Evolutionary conservation across 805 yeast genomes (phyloP), one percentile per base, ranked within the genome.

Genomic region (Wickerhamiella occidentalis): DNA sequence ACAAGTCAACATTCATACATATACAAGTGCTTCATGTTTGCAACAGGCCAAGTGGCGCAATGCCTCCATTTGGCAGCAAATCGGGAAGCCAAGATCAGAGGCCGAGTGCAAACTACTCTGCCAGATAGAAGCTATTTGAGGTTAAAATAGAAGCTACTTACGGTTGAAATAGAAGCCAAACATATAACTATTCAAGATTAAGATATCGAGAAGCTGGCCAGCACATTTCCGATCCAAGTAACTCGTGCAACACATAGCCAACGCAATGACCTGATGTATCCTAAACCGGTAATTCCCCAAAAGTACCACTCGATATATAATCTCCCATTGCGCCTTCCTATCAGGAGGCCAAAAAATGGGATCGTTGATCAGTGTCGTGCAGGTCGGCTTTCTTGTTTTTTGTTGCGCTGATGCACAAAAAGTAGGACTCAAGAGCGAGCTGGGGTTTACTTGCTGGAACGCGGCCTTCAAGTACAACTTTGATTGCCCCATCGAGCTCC

Each of bases 381-480:
- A 33, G 38, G 38, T 33, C 38, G 19, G 38, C 19, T n/a, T 33
- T 33, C 38, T 33, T 15, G 6, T 33, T 33, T 7, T 33, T 33
- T 15, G 38, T n/a, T 15, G 38, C 19, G 38, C 38, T 4, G 11
- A 6, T 33, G 59, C 59, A 4, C 66, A 62, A 36, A 62, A 60
- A 30, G 66, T 61, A 7, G 67, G 67, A 1, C 42, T 63, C 23
- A 56, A 57, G 22, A 59, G 63, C 45, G 51, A 54, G 17, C 47
- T 64, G 2, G 68, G 67, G 1, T 53, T 56, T 37, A 60, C 58
- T 0, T 63, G 68, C 52, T 60, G 63, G 57, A 64, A 55, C 48
- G 54, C 60, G 13, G 66, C 67, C 2, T 50, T 55, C 23, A 51
- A 48, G 13, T 64, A 59, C 61, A 52, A 61, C 48, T 63, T 61